Conservation (phyloP, 345 rosid species). For the Dimocarpus longan region DNA sequence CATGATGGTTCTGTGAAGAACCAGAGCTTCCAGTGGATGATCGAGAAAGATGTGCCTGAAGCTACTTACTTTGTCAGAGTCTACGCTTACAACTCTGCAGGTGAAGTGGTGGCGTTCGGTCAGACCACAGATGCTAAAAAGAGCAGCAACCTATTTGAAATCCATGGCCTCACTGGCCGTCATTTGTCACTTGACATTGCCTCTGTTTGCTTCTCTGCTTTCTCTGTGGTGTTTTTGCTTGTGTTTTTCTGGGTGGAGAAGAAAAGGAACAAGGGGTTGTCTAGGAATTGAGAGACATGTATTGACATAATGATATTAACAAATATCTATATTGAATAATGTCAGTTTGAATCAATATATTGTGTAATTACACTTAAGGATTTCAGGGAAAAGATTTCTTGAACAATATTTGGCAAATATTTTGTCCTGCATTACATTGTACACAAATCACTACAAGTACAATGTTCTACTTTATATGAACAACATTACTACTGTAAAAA, state of each 20-base stretch:
- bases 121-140: constrained; percentile 34
- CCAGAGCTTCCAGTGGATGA: constrained; percentile 22
- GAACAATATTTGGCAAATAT: too few species aligned
- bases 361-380: too few species aligned
- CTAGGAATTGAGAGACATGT: neutral
- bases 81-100: constrained; percentile 28
- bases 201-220: constrained; percentile 22
- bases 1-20: constrained; percentile 17
- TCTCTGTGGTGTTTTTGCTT: constrained; percentile 33
- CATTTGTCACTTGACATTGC: constrained; percentile 40
- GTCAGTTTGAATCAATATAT: too few species aligned
- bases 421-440: too few species aligned
- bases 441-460: neutral
- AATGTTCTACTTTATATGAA: neutral
- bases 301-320: too few species aligned
- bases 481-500: neutral
- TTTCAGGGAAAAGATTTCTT: too few species aligned
- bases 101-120: constrained; percentile 37
- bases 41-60: constrained; percentile 37
- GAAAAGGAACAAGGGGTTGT: constrained; percentile 24
- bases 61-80: constrained; percentile 40
- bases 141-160: constrained; percentile 24
- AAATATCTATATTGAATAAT: too few species aligned
- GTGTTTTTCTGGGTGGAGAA: constrained; percentile 38
- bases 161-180: constrained; percentile 38